A percentile compares a stretch with the other conserved stretches of the same genome.
phyloP scores from a whole-genome alignment of 2,329 filamentous ascomycete genomes.

The Cytospora chrysosperma region DNA sequence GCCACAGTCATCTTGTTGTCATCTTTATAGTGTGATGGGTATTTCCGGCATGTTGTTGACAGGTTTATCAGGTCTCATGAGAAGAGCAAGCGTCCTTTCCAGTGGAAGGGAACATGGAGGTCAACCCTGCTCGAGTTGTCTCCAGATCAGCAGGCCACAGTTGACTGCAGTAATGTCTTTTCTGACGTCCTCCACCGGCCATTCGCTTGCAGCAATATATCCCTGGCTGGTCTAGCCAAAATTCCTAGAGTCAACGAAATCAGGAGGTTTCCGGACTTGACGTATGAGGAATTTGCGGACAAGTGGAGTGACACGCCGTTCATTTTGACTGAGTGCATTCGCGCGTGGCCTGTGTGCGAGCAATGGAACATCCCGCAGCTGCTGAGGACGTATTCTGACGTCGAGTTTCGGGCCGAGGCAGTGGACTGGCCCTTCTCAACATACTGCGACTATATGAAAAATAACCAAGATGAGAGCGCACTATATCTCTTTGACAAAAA shows the following conservation, averaged over 20 bases:
- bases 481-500: conserved; percentile 87
- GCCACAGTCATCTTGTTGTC: neutral
- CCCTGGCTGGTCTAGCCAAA: conserved; percentile 63
- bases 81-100: conserved; percentile 42
- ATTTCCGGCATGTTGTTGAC: conserved; percentile 11
- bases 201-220: conserved; percentile 81
- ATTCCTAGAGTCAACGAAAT: conserved; percentile 78
- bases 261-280: conserved; percentile 64
- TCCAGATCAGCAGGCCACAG: conserved; percentile 47
- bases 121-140: conserved; percentile 68
- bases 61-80: conserved; percentile 32
- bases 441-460: conserved; percentile 79
- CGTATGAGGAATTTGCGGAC: conserved; percentile 69
- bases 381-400: conserved; percentile 59
- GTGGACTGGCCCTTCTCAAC: conserved; percentile 87
- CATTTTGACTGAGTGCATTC: conserved; percentile 79
- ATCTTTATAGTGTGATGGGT: no score
- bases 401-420: conserved; percentile 82
- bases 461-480: conserved; percentile 81
- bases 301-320: conserved; percentile 81
- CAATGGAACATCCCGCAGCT: conserved; percentile 73
- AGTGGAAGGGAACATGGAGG: conserved; percentile 84
- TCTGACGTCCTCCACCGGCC: conserved; percentile 89
- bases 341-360: conserved; percentile 73
- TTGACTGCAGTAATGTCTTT: conserved; percentile 77